phyloP scores from a whole-genome alignment of 306 rosid species.

The Castanea crenata region DNA sequence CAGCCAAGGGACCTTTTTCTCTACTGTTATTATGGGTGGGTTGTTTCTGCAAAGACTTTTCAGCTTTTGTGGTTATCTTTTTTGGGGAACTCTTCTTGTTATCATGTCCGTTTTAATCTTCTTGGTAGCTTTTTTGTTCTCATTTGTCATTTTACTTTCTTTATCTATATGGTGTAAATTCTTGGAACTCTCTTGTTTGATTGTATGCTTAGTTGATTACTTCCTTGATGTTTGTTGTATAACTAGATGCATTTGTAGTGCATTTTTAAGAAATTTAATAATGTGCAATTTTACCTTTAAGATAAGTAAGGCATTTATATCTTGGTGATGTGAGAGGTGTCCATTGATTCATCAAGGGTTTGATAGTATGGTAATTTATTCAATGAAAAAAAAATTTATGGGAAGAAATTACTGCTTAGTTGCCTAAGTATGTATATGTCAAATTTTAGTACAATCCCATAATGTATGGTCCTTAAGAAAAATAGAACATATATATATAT shows the following conservation, averaged over 20 bases:
- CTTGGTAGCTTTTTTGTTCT: not conserved
- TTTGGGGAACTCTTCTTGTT: not conserved
- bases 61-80: not conserved
- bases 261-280: too few relatives aligned
- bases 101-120: not conserved
- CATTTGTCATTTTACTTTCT: not conserved
- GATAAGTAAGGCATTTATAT: too few relatives aligned
- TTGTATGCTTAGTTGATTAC: not conserved
- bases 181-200: not conserved
- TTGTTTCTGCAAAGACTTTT: constrained; percentile 14
- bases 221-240: not conserved
- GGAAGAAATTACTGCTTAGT: not conserved
- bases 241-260: too few relatives aligned
- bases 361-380: not conserved
- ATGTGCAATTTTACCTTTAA: too few relatives aligned
- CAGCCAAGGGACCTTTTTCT: constrained; percentile 91
- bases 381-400: not conserved
- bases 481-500: not conserved
- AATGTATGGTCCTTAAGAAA: not conserved
- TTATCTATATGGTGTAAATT: not conserved
- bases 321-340: too few relatives aligned
- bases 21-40: constrained; percentile 92
- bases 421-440: not conserved
- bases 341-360: not conserved
- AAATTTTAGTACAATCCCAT: not conserved